Base-by-base conservation (phyloP, 345 rosid genomes). In the Rubroshorea leprosula region DNA sequence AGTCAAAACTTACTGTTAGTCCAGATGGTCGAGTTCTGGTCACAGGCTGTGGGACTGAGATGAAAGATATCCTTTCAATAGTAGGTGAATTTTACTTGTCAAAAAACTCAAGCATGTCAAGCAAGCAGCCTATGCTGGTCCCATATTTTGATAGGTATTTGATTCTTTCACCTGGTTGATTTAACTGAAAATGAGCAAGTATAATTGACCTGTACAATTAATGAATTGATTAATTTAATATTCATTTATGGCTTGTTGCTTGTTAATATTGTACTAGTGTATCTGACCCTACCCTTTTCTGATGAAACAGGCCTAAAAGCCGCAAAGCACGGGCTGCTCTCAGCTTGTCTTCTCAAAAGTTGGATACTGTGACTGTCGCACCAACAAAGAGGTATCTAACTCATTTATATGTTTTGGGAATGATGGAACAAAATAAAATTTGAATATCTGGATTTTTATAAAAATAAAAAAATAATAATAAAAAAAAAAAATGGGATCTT, bases 31-130 rank as follows among this genome's bases (percentile, higher is more conserved):
- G 62, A 51, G 77, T 83, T 58, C 57, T 82, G 15, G 63, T 87
- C 55, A 68, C 76, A 10, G 80, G 73, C 48, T 67, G 52, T 29
- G 71, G 81, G 63, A 58, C 62, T 49, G 85, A 80, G 64, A 66
- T 83, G 67, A 83, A 68, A 67, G 79, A 89, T 65, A 58, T 87
- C 23, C 78, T 82, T 54, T 80, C 94, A 13, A 11, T 85, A 47
- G 78, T 85, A 68, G 82, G 91, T 14, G 88, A 83, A 67, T 83
- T 79, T 75, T 78, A 75, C 82, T 54, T 83, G 50, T 71, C 81
- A 4, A 76, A 66, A 58, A 72, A 61, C 64, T 72, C 83, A 22
- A 60, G 68, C 5, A 69, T 17, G 26, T 55, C 69, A 73, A 74
- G 58, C 57, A 82, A 64, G 66, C 80, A 68, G 25, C 78, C 81